Conservation (phyloP, 2,329 filamentous ascomycete species). For the Cadophora malorum region DNA sequence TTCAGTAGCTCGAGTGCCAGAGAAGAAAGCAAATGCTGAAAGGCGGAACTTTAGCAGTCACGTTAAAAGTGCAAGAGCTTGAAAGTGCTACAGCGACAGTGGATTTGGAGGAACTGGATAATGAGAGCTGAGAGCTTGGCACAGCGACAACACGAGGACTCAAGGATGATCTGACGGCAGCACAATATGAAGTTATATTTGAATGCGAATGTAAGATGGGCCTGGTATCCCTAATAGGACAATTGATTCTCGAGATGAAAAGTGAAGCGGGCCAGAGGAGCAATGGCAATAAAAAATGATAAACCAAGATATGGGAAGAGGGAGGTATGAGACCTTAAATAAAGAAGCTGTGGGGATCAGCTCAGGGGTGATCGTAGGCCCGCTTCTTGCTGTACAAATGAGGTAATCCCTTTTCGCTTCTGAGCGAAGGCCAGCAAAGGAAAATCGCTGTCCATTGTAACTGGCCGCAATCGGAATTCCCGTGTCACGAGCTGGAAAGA, state of each 20-base stretch:
- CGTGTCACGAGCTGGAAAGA: slow-evolving; percentile 27
- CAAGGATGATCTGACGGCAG: slow-evolving; percentile 35
- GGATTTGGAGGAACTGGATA: slow-evolving; percentile 17
- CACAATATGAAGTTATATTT: slow-evolving; percentile 36
- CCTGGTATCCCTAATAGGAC: slow-evolving; percentile 32
- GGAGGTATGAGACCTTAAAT: slow-evolving; percentile 12
- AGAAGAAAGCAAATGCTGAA: slow-evolving; percentile 37
- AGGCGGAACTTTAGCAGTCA: slow-evolving; percentile 39
- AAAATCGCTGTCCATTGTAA: slow-evolving; percentile 5
- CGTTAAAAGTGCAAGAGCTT: slow-evolving; percentile 28
- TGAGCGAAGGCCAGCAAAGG: background rate
- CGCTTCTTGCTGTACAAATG: slow-evolving; percentile 15
- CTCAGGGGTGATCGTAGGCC: background rate
- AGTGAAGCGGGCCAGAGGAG: background rate
- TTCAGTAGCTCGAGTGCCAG: slow-evolving; percentile 41
- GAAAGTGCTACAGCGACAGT: slow-evolving; percentile 10
- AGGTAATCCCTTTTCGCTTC: background rate
- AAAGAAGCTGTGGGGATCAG: slow-evolving; percentile 4
- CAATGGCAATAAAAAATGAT: background rate
- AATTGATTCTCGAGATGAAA: background rate
- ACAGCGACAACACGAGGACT: slow-evolving; percentile 35
- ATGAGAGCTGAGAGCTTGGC: slow-evolving; percentile 30
- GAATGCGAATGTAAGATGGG: slow-evolving; percentile 27
- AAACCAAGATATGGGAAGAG: background rate
- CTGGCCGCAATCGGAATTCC: slow-evolving; percentile 22